phyloP scores from a whole-genome alignment of 2,329 filamentous ascomycete species.

The Thermothelomyces thermophilus region DNA sequence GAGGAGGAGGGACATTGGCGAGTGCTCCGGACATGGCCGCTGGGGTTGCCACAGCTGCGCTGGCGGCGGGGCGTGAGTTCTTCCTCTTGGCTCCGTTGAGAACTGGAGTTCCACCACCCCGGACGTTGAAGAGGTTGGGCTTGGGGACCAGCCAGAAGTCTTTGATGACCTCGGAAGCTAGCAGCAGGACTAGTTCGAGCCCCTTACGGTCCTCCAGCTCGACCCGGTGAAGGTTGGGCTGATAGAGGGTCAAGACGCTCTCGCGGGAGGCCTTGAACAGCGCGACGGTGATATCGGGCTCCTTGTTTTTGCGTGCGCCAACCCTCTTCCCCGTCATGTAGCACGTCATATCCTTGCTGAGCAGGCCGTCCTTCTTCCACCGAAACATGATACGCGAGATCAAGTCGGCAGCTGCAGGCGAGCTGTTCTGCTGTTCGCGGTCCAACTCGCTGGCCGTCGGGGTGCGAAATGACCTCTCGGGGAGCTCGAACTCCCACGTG shows the following conservation, averaged over 20 bases:
- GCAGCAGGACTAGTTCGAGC: constrained; percentile 70
- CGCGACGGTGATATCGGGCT: constrained; percentile 92
- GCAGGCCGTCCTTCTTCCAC: constrained; percentile 82
- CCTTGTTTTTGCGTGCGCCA: constrained; percentile 70
- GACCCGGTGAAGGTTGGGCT: constrained; percentile 83
- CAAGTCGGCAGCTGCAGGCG: constrained; percentile 36
- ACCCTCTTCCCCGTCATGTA: constrained; percentile 74
- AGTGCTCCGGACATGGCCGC: constrained; percentile 39
- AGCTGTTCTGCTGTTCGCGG: constrained; percentile 52
- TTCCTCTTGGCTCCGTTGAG: constrained; percentile 31
- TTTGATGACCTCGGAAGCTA: constrained; percentile 57
- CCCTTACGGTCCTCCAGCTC: constrained; percentile 94
- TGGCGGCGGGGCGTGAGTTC: constrained; percentile 37
- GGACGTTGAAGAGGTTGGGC: constrained; percentile 72
- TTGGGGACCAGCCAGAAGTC: constrained; percentile 60
- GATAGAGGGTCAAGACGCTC: constrained; percentile 70
- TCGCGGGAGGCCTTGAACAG: constrained; percentile 69
- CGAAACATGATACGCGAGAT: constrained; percentile 75
- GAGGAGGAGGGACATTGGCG: constrained; percentile 26
- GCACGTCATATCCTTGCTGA: constrained; percentile 84
- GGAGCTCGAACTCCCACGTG: constrained; percentile 89
- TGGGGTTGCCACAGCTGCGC: constrained; percentile 18
- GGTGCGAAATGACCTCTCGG: constrained; percentile 72
- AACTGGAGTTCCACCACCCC: constrained; percentile 37
- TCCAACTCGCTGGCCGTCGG: constrained; percentile 77